Base-by-base conservation (phyloP, 2,329 filamentous ascomycete genomes). In the Cytospora piceicola region DNA sequence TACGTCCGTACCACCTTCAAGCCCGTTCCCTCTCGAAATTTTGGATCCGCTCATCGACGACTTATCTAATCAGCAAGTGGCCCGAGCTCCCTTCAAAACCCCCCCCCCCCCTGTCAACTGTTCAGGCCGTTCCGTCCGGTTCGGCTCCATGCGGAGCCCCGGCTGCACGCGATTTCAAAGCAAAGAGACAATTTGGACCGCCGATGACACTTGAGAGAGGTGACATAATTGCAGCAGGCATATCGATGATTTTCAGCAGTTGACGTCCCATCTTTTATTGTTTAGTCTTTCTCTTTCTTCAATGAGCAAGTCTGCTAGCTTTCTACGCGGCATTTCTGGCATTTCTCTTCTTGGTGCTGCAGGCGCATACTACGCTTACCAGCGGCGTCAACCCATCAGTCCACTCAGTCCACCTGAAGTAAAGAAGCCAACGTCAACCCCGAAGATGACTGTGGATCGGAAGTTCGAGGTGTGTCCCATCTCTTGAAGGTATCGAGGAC, bases 381-480 rank as follows among this genome's bases (percentile, higher is more conserved):
- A 39, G 55, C 56, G 32, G 24, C 62, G 32, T 29, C 54, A 34
- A 34, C 24, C 22, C 34, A 46, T 27, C 34, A 46, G 58, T 15
- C 42, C 46, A 36, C 27, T 36, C 46, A 20, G 15, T 20, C 27
- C 42, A 20, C 22, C 63, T 49, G 62, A 67, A 59, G 24, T 59
- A 36, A 61, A 67, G 34, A 65, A 65, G 7, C 58, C 58, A 68
- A 12, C 34, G 6, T 69, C 65, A 34, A 57, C 61, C 58, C 70
- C 55, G 72, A 80, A 73, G 61, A 83, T 82, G 81, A 75, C 80
- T 39, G 77, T 77, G 58, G 76, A 76, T 52, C 77, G 80, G 70
- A 78, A 79, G 61, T 83, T 83, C 65, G 79, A 81, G 78, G 81
- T 83, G 66, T 61, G 73, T 70, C 17, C 46, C 27, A 55, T 64